Base-by-base conservation (phyloP, 2,329 filamentous ascomycete genomes). In the Trichophyton equinum region DNA sequence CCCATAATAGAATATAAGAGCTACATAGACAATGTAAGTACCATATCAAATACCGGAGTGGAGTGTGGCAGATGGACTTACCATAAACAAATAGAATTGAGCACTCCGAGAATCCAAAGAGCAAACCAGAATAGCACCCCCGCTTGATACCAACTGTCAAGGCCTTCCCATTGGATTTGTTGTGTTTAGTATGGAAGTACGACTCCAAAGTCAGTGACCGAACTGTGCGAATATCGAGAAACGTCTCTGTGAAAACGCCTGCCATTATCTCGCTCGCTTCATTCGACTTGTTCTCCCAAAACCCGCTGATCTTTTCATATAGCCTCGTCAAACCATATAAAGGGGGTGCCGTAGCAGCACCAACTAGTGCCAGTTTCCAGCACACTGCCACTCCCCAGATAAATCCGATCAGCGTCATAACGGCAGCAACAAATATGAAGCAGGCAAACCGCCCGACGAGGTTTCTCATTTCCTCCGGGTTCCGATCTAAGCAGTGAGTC, bases 381-480 rank as follows among this genome's bases (percentile, higher is more conserved):
- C 85, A 86, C 33, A 87, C 81, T 0, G 79, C 70, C 15, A 95
- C 72, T 3, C 89, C 85, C 91, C 91, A 96, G 1, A 81, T 68
- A 5, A 94, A 68, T 0, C 89, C 85, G n/a, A 87, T 81, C 0
- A 75, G 61, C 18, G 88, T 79, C 80, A 95, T 91, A 58, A 83
- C 73, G 0, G 78, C 69, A 2, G 88, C 85, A 8, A 86, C 82
- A 13, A 91, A 78, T 0, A 87, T 72, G 59, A 87, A 83, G 1
- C 87, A 86, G 0, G 86, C 79, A 68, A 96, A 95, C 1, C 87
- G 82, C 1, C 88, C 87, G 0, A 95, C 79, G 0, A 97, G 76
- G 66, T 89, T 91, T 7, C 88, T 82, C 82, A 94, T 91, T 69
- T 96, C 90, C 70, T 97, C 91, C 0, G 87, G 88, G 67, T 89